These are phyloP conservation scores for Annulohypoxylon bovei DNA, from an alignment of 495 filamentous ascomycete genomes.

Conservation along the genomic window DNA sequence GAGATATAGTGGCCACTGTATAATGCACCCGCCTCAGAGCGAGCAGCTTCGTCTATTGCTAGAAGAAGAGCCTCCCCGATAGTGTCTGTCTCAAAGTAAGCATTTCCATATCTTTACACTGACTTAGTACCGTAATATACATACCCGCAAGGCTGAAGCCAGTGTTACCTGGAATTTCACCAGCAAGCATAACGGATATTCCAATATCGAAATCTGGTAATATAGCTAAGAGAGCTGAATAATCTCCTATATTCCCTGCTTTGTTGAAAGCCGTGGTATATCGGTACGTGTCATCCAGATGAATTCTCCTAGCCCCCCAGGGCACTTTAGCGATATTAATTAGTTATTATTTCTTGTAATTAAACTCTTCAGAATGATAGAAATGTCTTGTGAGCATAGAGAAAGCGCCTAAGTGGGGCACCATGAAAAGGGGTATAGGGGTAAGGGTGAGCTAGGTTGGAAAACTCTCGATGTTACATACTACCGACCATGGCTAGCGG, in stretches of 20 bases:
- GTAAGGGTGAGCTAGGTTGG: not conserved
- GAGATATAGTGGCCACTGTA: conserved; percentile 55
- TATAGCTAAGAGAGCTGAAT: conserved; percentile 60
- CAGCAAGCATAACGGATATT: conserved; percentile 62
- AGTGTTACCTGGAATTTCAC: conserved; percentile 48
- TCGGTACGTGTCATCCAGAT: conserved; percentile 48
- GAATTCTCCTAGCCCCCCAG: conserved; percentile 64
- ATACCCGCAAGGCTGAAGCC: conserved; percentile 49
- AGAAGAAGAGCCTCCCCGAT: conserved; percentile 50
- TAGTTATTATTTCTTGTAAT: not conserved
- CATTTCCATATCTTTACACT: not conserved
- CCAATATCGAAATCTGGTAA: conserved; percentile 65
- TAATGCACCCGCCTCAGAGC: conserved; percentile 49
- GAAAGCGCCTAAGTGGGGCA: too few species aligned
- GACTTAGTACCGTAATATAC: not conserved
- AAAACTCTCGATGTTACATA: not conserved
- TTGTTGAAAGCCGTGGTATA: conserved; percentile 64
- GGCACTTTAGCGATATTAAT: conserved; percentile 45
- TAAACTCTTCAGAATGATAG: not conserved
- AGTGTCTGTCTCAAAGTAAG: conserved; percentile 37
- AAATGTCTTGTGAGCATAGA: too few species aligned
- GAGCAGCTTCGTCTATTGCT: conserved; percentile 49
- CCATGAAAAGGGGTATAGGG: not conserved
- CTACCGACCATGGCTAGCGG: conserved; percentile 57
- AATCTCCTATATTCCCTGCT: conserved; percentile 59